Evolutionary conservation across 495 filamentous ascomycete species (phyloP).

Genomic region (Xanthoparmelia taractica): DNA sequence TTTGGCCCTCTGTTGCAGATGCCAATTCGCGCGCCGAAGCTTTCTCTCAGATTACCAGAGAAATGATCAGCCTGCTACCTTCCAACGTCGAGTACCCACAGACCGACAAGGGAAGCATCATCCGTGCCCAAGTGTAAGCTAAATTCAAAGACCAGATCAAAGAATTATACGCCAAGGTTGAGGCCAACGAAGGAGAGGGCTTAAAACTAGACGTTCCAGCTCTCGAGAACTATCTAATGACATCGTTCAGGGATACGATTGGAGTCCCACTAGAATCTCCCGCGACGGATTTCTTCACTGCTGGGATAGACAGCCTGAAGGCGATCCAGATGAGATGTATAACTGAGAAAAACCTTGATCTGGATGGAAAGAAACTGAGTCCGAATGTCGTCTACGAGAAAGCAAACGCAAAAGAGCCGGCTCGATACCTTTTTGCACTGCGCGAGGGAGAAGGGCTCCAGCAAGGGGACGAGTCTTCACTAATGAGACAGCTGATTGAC

Average conservation of each 20-base stretch:
- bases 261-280: slow-evolving; percentile 32
- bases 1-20: slow-evolving; percentile 42
- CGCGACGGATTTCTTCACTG: slow-evolving; percentile 45
- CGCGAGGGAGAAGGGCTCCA: slow-evolving; percentile 28
- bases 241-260: slow-evolving; percentile 34
- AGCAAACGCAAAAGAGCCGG: slow-evolving; percentile 41
- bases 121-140: slow-evolving; percentile 47
- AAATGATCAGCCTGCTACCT: slow-evolving; percentile 44
- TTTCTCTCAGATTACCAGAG: slow-evolving; percentile 47
- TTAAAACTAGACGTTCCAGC: slow-evolving; percentile 32
- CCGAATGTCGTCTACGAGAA: slow-evolving; percentile 47
- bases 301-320: slow-evolving; percentile 51
- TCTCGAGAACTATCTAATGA: slow-evolving; percentile 38
- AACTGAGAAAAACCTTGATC: slow-evolving; percentile 38
- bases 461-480: too few relatives aligned
- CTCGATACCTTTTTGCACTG: slow-evolving; percentile 36
- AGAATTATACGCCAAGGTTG: too few relatives aligned
- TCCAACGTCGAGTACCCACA: slow-evolving; percentile 37
- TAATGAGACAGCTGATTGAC: too few relatives aligned
- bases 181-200: slow-evolving; percentile 17
- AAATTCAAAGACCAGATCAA: too few relatives aligned
- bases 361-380: slow-evolving; percentile 30
- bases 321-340: slow-evolving; percentile 49
- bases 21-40: slow-evolving; percentile 43
- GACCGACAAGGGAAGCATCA: slow-evolving; percentile 50